Base-by-base conservation (phyloP, 2,329 filamentous ascomycete species). In the Phyllosticta citrichinensis region DNA sequence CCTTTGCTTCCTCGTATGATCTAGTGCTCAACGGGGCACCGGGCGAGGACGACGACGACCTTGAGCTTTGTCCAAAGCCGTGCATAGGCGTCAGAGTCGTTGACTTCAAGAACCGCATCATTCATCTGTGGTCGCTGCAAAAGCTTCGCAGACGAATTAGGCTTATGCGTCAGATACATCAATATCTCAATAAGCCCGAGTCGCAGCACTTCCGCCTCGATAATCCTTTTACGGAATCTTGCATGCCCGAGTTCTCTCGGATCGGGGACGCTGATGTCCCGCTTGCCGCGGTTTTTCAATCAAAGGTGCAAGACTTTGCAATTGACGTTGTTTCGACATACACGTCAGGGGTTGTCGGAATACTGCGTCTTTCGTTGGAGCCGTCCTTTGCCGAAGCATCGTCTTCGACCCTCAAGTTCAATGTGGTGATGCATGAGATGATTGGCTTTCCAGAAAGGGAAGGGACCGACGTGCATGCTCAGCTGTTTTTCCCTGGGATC, bases 351-450 rank as follows among this genome's bases (percentile, higher is more conserved):
- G 89, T 91, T 9, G 85, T 97, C 63, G 94, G 93, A 53, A 93
- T 97, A 60, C 84, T 99, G 65, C 89, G 91, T 68, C 78, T 99
- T 47, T 93, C 93, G 0, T 78, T 99, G 6, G 94, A 99, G 70
- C 94, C 94, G 14, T 97, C 93, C 0, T 93, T 91, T 55, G 92
- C 93, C 2, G 87, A 95, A 68, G 93, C 92, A 3, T 94, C 94
- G 14, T 89, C 90, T 12, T 94, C 89, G 62, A 97, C 90, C 2
- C 78, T 97, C 62, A 99, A 97, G 72, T 99, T 99, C 77, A 99
- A 97, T 68, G 92, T 97, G 5, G 92, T 97, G 33, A 96, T 99
- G 90, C 92, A 96, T 69, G 91, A 97, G 70, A 84, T 99, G 76
- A 78, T 94, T 40, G 94, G 94, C 1, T 99, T 99, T 67, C 88